Evolutionary conservation across 495 filamentous ascomycete species (phyloP), one percentile per base, ranked within the genome.

Genomic region (Xylaria curta): DNA sequence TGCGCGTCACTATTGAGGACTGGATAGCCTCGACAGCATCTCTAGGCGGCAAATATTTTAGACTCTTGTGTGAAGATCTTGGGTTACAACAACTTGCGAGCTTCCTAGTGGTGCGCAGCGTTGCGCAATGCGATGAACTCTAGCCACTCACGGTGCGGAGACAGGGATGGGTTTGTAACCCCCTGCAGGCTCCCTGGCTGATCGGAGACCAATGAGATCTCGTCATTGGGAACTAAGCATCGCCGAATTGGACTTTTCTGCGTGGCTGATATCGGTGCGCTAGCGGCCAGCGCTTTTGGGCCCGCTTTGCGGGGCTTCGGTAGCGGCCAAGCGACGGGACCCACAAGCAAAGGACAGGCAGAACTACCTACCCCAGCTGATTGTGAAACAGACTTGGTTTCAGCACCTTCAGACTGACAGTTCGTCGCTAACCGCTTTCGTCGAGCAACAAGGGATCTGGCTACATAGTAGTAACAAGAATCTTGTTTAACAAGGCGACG

Each of bases 61-160:
- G 46, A 31, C 19, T 13, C 49, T 56, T 31, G 47, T 67, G 28
- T 46, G 44, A 9, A 17, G 42, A 67, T 36, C 36, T 40, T 40
- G 31, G 31, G 33, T 49, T 21, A 19, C 9, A 67, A 36, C 49
- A 0, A 10, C 13, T 36, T 68, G 36, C 17, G 8, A 15, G 38
- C 66, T 13, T 46, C 13, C 60, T 26, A 60, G 66, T 68, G 28
- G 68, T 64, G 74, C 46, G 76, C 74, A n/a, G 24, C 13, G 10
- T 12, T 40, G 38, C 36, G 59, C 65, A 66, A 75, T 71, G 67
- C 71, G 68, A 68, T 59, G 26, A 73, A 40, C 40, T 72, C 51
- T 28, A 74, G 63, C 76, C 76, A 78, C 51, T 78, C 69, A 75
- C 38, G 66, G 51, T 49, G 19, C 38, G 38, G 44, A 31, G 26